phyloP scores from a whole-genome alignment of 2,329 filamentous ascomycete genomes.

The Ilyonectria destructans region DNA sequence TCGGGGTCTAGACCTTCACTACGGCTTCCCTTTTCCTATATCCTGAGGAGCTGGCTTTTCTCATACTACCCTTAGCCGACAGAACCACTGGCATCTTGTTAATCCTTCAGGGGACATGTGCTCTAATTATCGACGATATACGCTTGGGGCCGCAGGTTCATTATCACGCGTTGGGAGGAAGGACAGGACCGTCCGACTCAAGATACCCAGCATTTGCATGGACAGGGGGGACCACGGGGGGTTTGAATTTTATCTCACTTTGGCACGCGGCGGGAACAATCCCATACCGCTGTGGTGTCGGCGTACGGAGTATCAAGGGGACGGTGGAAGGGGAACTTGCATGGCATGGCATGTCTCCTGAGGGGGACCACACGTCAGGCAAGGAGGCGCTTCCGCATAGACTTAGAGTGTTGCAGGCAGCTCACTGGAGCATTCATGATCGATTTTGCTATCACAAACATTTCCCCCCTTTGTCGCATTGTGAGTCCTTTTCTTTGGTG shows the following conservation, averaged over 20 bases:
- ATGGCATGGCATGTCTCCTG: background rate
- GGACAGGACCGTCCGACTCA: conserved; percentile 35
- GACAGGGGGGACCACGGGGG: conserved; percentile 39
- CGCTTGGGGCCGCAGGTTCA: background rate
- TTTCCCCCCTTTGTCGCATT: background rate
- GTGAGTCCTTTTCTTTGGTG: background rate
- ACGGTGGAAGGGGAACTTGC: background rate
- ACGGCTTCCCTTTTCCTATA: background rate
- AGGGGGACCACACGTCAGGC: background rate
- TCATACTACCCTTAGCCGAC: background rate
- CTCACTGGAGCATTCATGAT: conserved; percentile 13
- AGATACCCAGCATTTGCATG: conserved; percentile 52
- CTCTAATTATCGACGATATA: conserved; percentile 15
- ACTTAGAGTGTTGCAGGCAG: conserved; percentile 17
- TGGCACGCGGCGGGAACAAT: conserved; percentile 29
- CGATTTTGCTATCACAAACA: conserved; percentile 6
- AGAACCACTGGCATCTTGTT: background rate
- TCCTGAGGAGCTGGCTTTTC: background rate
- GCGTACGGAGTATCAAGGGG: conserved; percentile 45
- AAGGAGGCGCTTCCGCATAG: conserved; percentile 11
- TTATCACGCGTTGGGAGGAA: conserved; percentile 19
- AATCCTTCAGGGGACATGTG: conserved; percentile 11
- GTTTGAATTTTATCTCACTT: conserved; percentile 32
- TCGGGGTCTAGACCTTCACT: background rate
- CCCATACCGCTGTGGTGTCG: conserved; percentile 21